Conservation (phyloP, 2,329 filamentous ascomycete genomes). For the Alternaria hordeiaustralica region DNA sequence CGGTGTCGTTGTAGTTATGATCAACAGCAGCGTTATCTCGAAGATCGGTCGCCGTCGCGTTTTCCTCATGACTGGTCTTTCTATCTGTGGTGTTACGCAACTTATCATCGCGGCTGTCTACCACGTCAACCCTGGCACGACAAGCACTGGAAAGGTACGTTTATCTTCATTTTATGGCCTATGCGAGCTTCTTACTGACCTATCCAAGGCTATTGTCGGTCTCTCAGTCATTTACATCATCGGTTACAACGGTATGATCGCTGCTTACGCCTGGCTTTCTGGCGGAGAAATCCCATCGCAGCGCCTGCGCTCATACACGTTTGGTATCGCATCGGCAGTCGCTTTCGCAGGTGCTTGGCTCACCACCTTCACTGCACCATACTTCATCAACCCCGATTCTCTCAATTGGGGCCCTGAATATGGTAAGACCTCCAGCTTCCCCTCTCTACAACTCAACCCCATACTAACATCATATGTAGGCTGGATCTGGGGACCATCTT, state of each 20-base stretch:
- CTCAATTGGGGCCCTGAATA: conserved; percentile 67
- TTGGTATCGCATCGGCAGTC: conserved; percentile 60
- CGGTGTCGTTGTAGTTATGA: conserved; percentile 61
- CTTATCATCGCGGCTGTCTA: conserved; percentile 62
- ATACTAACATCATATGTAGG: conserved; percentile 17
- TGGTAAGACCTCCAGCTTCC: conserved; percentile 17
- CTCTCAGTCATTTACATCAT: conserved; percentile 62
- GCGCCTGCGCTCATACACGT: conserved; percentile 63
- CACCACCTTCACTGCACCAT: conserved; percentile 63
- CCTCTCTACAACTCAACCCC: no score
- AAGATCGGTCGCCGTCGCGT: conserved; percentile 60
- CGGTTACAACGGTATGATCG: conserved; percentile 62
- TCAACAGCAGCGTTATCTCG: conserved; percentile 62
- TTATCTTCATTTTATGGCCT: background rate
- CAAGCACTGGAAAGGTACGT: conserved; percentile 49
- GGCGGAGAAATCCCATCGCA: conserved; percentile 66
- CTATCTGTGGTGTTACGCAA: conserved; percentile 63
- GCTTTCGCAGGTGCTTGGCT: conserved; percentile 65
- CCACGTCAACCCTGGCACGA: conserved; percentile 52
- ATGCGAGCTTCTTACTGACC: background rate
- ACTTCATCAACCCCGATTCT: conserved; percentile 64
- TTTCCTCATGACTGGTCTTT: conserved; percentile 60
- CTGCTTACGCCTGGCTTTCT: conserved; percentile 64
- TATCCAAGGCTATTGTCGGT: conserved; percentile 54
- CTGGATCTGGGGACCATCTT: conserved; percentile 43